Base-by-base conservation (phyloP, 1,284 basidiomycete species). In the Bjerkandera adusta region DNA sequence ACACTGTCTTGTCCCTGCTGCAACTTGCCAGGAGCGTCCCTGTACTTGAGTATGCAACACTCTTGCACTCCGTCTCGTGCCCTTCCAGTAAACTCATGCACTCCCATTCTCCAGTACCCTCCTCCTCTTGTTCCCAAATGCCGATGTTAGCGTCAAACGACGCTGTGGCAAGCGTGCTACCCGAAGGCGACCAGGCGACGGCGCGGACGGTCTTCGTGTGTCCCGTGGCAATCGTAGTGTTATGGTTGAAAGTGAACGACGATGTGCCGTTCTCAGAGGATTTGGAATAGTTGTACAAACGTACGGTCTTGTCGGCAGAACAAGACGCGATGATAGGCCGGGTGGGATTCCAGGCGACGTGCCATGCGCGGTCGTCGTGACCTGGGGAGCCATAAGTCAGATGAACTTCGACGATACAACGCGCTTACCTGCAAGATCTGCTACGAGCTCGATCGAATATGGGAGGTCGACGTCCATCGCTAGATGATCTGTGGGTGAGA, bases 1-100 rank as follows among this genome's bases (percentile, higher is more conserved):
- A 99, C 1, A 99, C 95, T 12, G 90, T 92, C 69, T 98, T 97
- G 70, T 99, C 97, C 49, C 97, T 76, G 57, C 89, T 90, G 63
- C 95, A 97, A 57, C 87, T 94, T 5, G 96, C 96, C 13, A 99
- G 73, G 21, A 97, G 68, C 4, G 77, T 86, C 0, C 95, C 97
- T 20, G 76, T 73, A 36, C 69, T 71, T 15, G 89, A 95, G 68
- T 92, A 99, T 3, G 85, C 89, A 0, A 98, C 89, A 55, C 86
- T 81, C 74, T 99, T 99, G 72, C 95, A 97, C 66, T 99, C 97
- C 41, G 88, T 95, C 65, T 99, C 97, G 63, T 99, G 97, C 0
- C 97, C 97, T 63, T 98, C 95, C 26, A 98, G 68, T 36, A 90
- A 80, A 42, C 85, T 86, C 47, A 88, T 79, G 63, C 93, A 95